Percentiles rank a stretch among this genome's conserved stretches.
phyloP scores from a whole-genome alignment of 2,329 filamentous ascomycete species.

The Metarhizium robertsii region DNA sequence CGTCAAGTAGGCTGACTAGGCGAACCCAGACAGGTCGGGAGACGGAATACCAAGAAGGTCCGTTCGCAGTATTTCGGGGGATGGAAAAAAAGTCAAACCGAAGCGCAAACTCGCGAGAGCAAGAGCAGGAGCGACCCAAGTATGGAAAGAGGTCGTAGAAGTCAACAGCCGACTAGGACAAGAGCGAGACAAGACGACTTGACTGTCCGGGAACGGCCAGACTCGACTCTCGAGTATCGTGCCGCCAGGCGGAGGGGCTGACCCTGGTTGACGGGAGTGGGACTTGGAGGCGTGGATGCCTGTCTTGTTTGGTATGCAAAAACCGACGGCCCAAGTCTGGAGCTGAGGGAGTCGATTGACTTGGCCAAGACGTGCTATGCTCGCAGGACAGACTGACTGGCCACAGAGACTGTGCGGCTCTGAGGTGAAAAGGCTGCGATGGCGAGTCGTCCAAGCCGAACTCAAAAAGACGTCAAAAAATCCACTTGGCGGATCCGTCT shows the following conservation, averaged over 20 bases:
- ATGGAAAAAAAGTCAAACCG: background rate
- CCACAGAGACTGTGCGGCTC: background rate
- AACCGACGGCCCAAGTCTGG: background rate
- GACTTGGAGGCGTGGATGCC: background rate
- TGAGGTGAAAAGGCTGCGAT: background rate
- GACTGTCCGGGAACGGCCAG: slow-evolving; percentile 7
- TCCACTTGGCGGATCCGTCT: slow-evolving; percentile 1
- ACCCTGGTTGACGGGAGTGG: slow-evolving; percentile 6
- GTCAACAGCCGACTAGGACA: background rate
- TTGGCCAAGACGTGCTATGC: background rate
- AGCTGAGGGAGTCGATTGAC: background rate
- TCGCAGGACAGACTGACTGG: background rate
- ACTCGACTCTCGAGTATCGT: background rate
- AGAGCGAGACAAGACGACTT: background rate
- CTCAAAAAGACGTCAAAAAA: slow-evolving; percentile 1
- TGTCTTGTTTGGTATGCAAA: background rate
- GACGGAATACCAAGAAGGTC: background rate
- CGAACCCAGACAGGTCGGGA: background rate
- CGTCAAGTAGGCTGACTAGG: background rate
- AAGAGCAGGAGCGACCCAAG: background rate
- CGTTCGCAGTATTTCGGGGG: background rate
- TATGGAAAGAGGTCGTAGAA: background rate
- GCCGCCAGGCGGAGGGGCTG: slow-evolving; percentile 4
- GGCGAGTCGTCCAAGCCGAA: slow-evolving; percentile 1
- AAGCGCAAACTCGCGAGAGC: background rate